Evolutionary conservation across 495 filamentous ascomycete genomes (phyloP), one percentile per base, ranked within the genome.

Genomic region (Penicillium pulvis): DNA sequence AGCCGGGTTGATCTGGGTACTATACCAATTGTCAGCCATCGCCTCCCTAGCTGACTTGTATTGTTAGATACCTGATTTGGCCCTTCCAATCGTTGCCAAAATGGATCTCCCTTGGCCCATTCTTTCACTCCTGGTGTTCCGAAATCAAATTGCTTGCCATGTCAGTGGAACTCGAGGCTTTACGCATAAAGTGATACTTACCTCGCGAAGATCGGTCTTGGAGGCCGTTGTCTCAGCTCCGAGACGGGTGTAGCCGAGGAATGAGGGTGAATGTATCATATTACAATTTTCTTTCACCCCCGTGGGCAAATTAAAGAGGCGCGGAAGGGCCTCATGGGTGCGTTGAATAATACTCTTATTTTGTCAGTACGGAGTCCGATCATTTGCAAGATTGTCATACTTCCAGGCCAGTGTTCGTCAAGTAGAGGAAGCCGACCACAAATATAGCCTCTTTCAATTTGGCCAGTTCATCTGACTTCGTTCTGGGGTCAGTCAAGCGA

Each of bases 401-500:
- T 55, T 90, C 81, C 24, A 96, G 83, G 8, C 92, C 93, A 6
- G 90, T 90, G 64, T 97, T 92, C 51, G 85, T 89, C 58, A 98
- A 80, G 65, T 97, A 98, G 20, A 97, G 72, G 64, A 98, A 97
- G 1, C 93, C 93, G 10, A 97, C 91, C 62, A 91, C 87, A 67
- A 98, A 86, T 20, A 97, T 82, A 0, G 93, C 92, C 62, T 90
- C 79, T 20, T 87, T 87, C 16, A 97, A 78, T 30, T 89, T 75
- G 0, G 79, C 71, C 0, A 98, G 80, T 63, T 96, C 95, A 6
- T 72, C 73, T 2, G 82, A 75, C 72, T 93, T 95, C 0, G 89
- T 94, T n/a, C 72, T 69, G 23, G 85, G 74, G 63, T 85, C 73
- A 56, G 77, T 75, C 31, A 92, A 82, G 19, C 84, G 76, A 8